A percentile compares a stretch with the other conserved stretches of the same genome.
Evolutionary conservation across 805 yeast genomes (phyloP).

Genomic region (Myxozyma neotropica): DNA sequence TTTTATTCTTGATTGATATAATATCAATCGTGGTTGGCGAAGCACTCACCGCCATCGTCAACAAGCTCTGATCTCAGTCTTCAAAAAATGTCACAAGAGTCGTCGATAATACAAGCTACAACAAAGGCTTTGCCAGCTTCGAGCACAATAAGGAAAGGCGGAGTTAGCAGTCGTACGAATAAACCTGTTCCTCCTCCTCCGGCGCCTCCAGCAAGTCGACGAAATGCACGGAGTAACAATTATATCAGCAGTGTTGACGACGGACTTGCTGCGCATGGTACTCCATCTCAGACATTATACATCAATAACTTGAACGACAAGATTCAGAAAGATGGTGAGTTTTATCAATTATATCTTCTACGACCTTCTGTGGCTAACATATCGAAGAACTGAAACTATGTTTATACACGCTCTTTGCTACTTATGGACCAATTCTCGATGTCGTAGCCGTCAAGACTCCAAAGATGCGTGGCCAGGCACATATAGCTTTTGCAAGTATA

Average conservation of each 20-base stretch:
- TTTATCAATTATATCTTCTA: background rate
- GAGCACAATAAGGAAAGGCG: constrained; percentile 7
- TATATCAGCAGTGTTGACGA: background rate
- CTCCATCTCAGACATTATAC: constrained; percentile 43
- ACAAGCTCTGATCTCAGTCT: no score
- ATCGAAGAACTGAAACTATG: constrained; percentile 41
- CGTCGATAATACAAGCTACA: background rate
- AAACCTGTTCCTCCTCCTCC: constrained; percentile 21
- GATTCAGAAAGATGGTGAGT: constrained; percentile 38
- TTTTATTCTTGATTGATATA: no score
- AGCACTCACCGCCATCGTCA: no score
- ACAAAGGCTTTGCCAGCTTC: background rate
- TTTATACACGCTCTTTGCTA: constrained; percentile 45
- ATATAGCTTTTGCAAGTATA: constrained; percentile 42
- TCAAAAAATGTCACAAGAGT: constrained; percentile 8
- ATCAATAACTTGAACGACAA: constrained; percentile 46
- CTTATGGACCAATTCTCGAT: constrained; percentile 44
- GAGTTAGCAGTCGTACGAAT: constrained; percentile 13
- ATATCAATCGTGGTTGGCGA: no score
- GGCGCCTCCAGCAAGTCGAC: constrained; percentile 7
- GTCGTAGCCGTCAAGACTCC: constrained; percentile 44
- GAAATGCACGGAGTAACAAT: background rate
- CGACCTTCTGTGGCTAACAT: background rate
- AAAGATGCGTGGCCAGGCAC: constrained; percentile 51
- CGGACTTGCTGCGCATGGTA: constrained; percentile 14